A percentile compares a stretch with the other conserved stretches of the same genome.
These are phyloP conservation scores for Aschersonia sp. DNA, from an alignment of 2,329 filamentous ascomycete genomes.

Conservation along the genomic window DNA sequence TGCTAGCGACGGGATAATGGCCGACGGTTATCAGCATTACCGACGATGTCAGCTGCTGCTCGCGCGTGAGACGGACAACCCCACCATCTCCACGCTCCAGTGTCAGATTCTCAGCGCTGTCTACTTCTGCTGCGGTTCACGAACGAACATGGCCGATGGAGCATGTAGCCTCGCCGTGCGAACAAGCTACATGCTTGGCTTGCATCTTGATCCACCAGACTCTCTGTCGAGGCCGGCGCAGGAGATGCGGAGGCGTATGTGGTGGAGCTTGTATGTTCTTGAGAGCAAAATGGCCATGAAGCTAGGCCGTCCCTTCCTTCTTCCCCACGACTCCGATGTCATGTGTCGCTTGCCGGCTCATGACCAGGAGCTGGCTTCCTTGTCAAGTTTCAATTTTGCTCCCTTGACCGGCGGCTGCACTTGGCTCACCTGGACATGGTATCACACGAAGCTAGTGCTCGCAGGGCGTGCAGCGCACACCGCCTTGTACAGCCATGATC, in stretches of 20 bases:
- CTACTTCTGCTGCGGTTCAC: slow-evolving; percentile 32
- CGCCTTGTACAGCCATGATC: not conserved
- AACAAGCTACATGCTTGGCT: slow-evolving; percentile 29
- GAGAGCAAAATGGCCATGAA: slow-evolving; percentile 32
- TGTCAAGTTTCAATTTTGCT: slow-evolving; percentile 6
- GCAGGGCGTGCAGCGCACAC: slow-evolving; percentile 11
- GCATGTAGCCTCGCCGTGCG: slow-evolving; percentile 24
- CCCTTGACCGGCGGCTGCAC: slow-evolving; percentile 7
- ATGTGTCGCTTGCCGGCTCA: slow-evolving; percentile 20
- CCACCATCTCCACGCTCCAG: slow-evolving; percentile 31
- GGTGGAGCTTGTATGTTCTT: slow-evolving; percentile 35
- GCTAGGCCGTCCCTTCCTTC: slow-evolving; percentile 26
- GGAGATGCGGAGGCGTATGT: slow-evolving; percentile 33
- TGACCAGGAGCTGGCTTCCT: slow-evolving; percentile 5
- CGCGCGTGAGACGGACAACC: slow-evolving; percentile 29
- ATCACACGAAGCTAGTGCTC: slow-evolving; percentile 6
- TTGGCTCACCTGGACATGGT: slow-evolving; percentile 9
- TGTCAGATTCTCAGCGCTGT: slow-evolving; percentile 27
- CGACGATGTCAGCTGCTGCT: slow-evolving; percentile 29
- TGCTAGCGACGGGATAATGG: slow-evolving; percentile 18
- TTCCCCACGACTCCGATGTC: slow-evolving; percentile 15
- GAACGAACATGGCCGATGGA: slow-evolving; percentile 31
- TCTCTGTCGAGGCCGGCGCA: slow-evolving; percentile 16
- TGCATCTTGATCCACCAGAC: slow-evolving; percentile 29
- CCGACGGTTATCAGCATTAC: slow-evolving; percentile 31